Base-by-base conservation (phyloP, 306 rosid genomes). In the Trifolium repens region DNA sequence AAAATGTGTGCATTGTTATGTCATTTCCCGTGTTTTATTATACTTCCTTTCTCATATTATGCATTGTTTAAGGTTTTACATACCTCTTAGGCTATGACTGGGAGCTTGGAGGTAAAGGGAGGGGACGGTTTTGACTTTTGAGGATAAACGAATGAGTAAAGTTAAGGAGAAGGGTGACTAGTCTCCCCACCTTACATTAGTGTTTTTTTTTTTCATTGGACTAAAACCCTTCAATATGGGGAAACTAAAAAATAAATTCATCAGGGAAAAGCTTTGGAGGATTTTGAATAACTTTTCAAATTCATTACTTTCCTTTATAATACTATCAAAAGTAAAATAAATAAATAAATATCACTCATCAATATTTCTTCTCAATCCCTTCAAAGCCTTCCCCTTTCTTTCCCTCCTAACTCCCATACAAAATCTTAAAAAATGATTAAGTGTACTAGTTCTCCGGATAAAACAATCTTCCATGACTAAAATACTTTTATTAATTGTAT, bases 381-480 rank as follows among this genome's bases (percentile, higher is more conserved):
- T 50, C 8, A 50, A 47, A 47, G 17, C 53, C 53, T 47, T 14
- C 53, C 53, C 53, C 53, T 47, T 47, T 6, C 7, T 14, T 14
- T 14, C 53, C 53, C 53, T 47, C 53, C 6, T 47, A 13, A 47
- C 53, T 14, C 17, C 52, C 53, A 47, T 4, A 47, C 53, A 47
- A 47, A 15, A 15, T n/a, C 53, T 14, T 47, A 12, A 47, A 54
- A 54, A 54, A 19, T 54, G 32, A 54, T 54, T 8, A 54, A 54
- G 30, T 54, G 14, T 54, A 19, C 60, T 19, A 54, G 60, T 54
- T 54, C 32, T 54, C 61, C 12, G 3, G 13, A 19, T 54, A 55
- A 55, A 55, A 4, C 22, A 55, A 55, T 55, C 14, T 55, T 55
- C 62, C 62, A 9, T 22, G 62, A 55, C 62, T 55, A 55, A 55